Evolutionary conservation across 148 eudicot species (phyloP).

Genomic region (Salicornia ramosissima): DNA sequence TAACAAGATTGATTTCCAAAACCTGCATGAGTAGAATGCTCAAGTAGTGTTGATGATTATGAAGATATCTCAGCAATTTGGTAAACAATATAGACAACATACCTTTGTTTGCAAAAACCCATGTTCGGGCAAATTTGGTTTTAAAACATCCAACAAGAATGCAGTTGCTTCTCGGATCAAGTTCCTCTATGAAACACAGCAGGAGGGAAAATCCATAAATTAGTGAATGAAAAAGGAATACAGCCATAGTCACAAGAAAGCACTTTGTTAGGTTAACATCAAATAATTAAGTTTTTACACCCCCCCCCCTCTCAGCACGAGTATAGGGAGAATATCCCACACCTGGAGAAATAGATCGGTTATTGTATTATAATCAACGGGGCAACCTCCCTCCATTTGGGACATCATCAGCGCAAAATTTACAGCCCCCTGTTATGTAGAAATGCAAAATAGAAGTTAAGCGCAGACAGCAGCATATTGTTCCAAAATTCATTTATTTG

Average conservation of each 20-base stretch:
- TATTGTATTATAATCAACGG: slow-evolving; percentile 82
- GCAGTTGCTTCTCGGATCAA: slow-evolving; percentile 95
- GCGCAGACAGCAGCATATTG: not conserved
- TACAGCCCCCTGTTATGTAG: slow-evolving; percentile 30
- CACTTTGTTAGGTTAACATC: not conserved
- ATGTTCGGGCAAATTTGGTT: slow-evolving; percentile 88
- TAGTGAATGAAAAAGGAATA: not conserved
- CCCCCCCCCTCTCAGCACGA: too few species aligned
- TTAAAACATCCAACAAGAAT: slow-evolving; percentile 80
- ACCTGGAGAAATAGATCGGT: slow-evolving; percentile 94
- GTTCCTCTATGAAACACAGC: slow-evolving; percentile 53
- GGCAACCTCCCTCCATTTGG: slow-evolving; percentile 97
- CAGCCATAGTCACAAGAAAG: not conserved
- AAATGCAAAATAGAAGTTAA: slow-evolving; percentile 1
- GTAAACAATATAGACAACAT: not conserved
- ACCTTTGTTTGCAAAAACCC: slow-evolving; percentile 86
- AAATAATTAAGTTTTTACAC: too few species aligned
- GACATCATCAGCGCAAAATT: slow-evolving; percentile 65
- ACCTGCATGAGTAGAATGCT: slow-evolving; percentile 40
- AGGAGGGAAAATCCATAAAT: slow-evolving; percentile 1
- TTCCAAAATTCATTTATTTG: not conserved
- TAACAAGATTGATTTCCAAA: slow-evolving; percentile 87
- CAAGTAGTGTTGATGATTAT: not conserved
- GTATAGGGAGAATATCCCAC: not conserved
- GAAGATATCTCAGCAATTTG: not conserved